Percentiles rank a stretch among this genome's conserved stretches.
phyloP scores from a whole-genome alignment of 495 filamentous ascomycete genomes.

The Xylaria intraflava region DNA sequence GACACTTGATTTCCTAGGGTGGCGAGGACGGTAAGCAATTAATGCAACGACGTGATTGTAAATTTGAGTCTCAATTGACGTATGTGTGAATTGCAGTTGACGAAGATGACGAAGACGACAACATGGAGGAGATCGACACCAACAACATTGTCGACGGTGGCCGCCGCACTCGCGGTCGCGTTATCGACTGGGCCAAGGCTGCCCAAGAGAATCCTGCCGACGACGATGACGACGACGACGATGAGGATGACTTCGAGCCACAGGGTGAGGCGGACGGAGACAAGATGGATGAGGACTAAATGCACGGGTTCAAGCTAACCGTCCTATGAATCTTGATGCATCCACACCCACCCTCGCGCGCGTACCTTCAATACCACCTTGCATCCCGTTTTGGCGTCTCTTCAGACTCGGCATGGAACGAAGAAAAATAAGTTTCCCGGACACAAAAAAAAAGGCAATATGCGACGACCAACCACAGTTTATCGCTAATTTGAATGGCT shows the following conservation, averaged over 20 bases:
- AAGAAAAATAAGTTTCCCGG: background rate
- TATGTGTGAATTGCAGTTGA: slow-evolving; percentile 48
- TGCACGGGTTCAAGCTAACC: background rate
- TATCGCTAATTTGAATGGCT: slow-evolving; percentile 3
- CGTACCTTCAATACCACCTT: background rate
- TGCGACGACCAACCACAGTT: background rate
- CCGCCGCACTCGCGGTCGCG: slow-evolving; percentile 75
- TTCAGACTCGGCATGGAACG: background rate
- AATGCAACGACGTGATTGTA: slow-evolving; percentile 1
- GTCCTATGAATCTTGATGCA: background rate
- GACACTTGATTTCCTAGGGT: slow-evolving; percentile 21
- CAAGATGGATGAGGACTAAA: slow-evolving; percentile 45
- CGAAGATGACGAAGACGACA: slow-evolving; percentile 73
- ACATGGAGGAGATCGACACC: slow-evolving; percentile 83
- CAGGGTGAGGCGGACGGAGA: slow-evolving; percentile 34
- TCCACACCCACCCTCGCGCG: background rate
- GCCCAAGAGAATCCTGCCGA: slow-evolving; percentile 60
- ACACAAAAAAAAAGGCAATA: background rate
- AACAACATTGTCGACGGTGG: slow-evolving; percentile 75
- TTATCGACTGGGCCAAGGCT: slow-evolving; percentile 79
- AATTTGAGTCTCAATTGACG: slow-evolving; percentile 6
- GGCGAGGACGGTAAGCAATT: slow-evolving; percentile 39
- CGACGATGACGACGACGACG: slow-evolving; percentile 75
- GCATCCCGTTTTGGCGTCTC: background rate
- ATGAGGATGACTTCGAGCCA: slow-evolving; percentile 60